A percentile compares a stretch with the other conserved stretches of the same genome.
Evolutionary conservation across 208 protist genomes (phyloP).

Genomic region (Crithidia fasciculata): DNA sequence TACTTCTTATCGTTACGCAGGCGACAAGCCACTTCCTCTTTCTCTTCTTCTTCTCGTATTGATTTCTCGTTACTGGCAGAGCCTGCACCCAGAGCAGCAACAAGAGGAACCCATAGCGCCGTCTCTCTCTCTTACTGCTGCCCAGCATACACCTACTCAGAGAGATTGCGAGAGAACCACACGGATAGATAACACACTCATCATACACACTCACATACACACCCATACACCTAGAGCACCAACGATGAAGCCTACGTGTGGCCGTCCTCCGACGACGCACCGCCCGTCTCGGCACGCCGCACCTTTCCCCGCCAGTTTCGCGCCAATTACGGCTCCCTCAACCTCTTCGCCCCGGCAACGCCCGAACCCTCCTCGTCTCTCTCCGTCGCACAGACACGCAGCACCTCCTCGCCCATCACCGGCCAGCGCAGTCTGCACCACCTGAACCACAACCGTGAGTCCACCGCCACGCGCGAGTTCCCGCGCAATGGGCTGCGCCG

Average conservation of each 20-base stretch:
- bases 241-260: conserved; percentile 35
- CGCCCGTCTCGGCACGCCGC: conserved; percentile 26
- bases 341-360: conserved; percentile 35
- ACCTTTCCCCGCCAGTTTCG: conserved; percentile 28
- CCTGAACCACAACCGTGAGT: conserved; percentile 56
- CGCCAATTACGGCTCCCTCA: conserved; percentile 46
- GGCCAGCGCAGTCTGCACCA: conserved; percentile 21
- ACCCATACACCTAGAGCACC: neutral
- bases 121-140: too few relatives aligned
- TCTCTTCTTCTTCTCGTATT: too few relatives aligned
- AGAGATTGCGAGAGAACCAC: neutral
- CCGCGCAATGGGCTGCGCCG: conserved; percentile 46
- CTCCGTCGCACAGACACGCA: neutral
- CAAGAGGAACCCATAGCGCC: too few relatives aligned
- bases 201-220: conserved; percentile 1
- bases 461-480: conserved; percentile 69
- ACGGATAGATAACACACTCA: neutral
- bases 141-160: too few relatives aligned
- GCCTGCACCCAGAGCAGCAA: too few relatives aligned
- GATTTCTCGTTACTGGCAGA: too few relatives aligned
- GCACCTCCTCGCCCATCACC: conserved; percentile 14
- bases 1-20: too few relatives aligned
- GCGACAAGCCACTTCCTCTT: too few relatives aligned
- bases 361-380: too few relatives aligned
- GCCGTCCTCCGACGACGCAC: conserved; percentile 26